Evolutionary conservation across 2,329 filamentous ascomycete genomes (phyloP), one percentile per base, ranked within the genome.

Genomic region (Pseudogymnoascus sp.): DNA sequence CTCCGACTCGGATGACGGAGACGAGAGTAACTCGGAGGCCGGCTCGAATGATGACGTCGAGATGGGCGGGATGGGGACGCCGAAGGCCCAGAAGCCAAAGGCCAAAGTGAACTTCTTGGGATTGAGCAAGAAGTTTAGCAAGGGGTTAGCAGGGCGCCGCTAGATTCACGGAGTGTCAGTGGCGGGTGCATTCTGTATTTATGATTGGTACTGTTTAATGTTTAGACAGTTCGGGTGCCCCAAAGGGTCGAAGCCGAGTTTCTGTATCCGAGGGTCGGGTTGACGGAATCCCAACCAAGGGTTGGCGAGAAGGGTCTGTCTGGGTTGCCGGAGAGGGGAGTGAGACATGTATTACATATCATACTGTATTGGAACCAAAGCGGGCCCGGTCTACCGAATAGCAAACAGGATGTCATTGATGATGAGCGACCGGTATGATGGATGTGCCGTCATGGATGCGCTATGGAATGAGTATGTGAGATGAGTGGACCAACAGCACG

Each of bases 331-430:
- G 50, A 56, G 50, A 56, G 50, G 50, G 50, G 50, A 35, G 50
- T 56, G 50, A 56, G 50, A 56, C 50, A 56, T 56, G 50, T 56
- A 56, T 56, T 56, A 56, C 50, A 56, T 56, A 18, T 56, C 47
- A 53, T 53, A 31, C 23, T 31, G 23, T 31, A 53, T 53, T 53
- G 47, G 47, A 53, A 53, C 47, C 25, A 31, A 10, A 53, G 50
- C 50, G 50, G 50, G 28, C 28, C 50, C 50, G 12, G 16, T 28
- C 28, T 21, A 56, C 33, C 28, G 50, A 56, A 35, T 56, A 18
- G 16, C 28, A 56, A 35, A 4, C 28, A 35, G 50, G 50, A 14
- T 33, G 50, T 56, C 50, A 56, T 35, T 56, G 50, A 56, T 56
- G 50, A 56, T 56, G 50, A 56, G 28, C 28, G 50, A 33, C 50